Evolutionary conservation across 1,284 basidiomycete genomes (phyloP).

Genomic region (Violaceomyces palustris): DNA sequence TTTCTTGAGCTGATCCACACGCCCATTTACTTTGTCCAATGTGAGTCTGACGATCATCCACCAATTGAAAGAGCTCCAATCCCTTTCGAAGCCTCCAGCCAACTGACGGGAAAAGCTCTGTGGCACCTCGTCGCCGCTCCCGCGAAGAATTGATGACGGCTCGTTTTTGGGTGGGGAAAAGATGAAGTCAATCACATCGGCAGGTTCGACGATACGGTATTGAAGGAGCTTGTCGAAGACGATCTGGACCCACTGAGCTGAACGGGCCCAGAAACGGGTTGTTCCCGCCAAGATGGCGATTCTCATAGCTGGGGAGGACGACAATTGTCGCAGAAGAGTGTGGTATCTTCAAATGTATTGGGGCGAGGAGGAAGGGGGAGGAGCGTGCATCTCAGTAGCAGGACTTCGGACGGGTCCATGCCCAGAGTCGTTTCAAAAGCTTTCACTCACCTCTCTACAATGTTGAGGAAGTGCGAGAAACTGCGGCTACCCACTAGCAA

Average conservation of each 20-base stretch:
- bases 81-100: slow-evolving; percentile 15
- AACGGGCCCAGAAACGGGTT: slow-evolving; percentile 65
- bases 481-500: slow-evolving; percentile 87
- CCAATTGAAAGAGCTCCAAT: slow-evolving; percentile 45
- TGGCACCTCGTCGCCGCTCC: slow-evolving; percentile 7
- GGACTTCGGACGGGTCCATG: no score
- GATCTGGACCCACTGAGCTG: slow-evolving; percentile 60
- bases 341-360: slow-evolving; percentile 73
- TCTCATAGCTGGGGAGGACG: slow-evolving; percentile 57
- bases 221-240: slow-evolving; percentile 97
- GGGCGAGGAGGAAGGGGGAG: neutral
- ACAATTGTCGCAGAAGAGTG: slow-evolving; percentile 72
- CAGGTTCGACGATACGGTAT: slow-evolving; percentile 92
- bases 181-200: slow-evolving; percentile 81
- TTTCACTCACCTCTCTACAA: slow-evolving; percentile 66
- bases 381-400: no score
- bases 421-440: neutral
- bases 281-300: slow-evolving; percentile 63
- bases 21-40: slow-evolving; percentile 50
- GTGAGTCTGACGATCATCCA: slow-evolving; percentile 43
- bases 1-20: slow-evolving; percentile 45
- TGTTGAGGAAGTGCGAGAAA: slow-evolving; percentile 96
- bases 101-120: slow-evolving; percentile 5
- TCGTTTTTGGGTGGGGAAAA: slow-evolving; percentile 58
- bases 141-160: slow-evolving; percentile 1